phyloP scores from a whole-genome alignment of 2,329 filamentous ascomycete species.

The Drechmeria coniospora region DNA sequence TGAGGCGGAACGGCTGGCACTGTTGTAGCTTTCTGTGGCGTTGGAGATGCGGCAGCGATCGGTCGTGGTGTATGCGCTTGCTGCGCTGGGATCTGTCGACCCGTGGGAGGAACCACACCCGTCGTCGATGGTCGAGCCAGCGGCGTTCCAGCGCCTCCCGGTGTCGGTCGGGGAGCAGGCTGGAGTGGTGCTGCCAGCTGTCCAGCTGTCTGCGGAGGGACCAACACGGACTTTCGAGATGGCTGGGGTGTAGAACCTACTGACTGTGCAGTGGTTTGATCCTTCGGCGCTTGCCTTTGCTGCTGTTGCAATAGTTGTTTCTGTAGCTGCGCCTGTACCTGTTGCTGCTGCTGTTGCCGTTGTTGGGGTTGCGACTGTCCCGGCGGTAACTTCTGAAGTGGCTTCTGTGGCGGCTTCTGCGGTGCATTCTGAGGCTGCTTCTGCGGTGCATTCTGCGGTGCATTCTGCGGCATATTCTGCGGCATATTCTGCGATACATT shows the following conservation, averaged over 20 bases:
- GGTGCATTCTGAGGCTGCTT: conserved; percentile 5
- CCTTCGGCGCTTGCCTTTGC: no score
- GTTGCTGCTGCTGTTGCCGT: conserved; percentile 7
- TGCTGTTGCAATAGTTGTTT: no score
- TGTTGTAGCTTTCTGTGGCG: conserved; percentile 9
- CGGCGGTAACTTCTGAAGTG: conserved; percentile 5
- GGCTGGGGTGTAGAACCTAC: no score
- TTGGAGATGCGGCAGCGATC: conserved; percentile 17
- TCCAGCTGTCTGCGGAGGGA: conserved; percentile 19
- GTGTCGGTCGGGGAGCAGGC: conserved; percentile 14
- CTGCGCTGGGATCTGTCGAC: conserved; percentile 16
- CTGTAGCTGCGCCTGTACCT: conserved; percentile 8
- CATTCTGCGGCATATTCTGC: no score
- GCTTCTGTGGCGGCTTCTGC: conserved; percentile 5
- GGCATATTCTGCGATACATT: conserved; percentile 8
- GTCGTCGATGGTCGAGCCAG: conserved; percentile 17
- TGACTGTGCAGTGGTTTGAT: no score
- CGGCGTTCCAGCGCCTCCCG: conserved; percentile 9
- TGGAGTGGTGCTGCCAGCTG: conserved; percentile 21
- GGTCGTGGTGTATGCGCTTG: conserved; percentile 13
- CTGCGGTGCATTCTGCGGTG: no score
- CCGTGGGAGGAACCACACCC: conserved; percentile 18
- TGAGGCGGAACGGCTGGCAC: conserved; percentile 13
- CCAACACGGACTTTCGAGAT: conserved; percentile 17
- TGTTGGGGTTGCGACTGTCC: conserved; percentile 8